Base-by-base conservation (phyloP, 352 stramenopile genomes). In the Aphanomyces stellatus region DNA sequence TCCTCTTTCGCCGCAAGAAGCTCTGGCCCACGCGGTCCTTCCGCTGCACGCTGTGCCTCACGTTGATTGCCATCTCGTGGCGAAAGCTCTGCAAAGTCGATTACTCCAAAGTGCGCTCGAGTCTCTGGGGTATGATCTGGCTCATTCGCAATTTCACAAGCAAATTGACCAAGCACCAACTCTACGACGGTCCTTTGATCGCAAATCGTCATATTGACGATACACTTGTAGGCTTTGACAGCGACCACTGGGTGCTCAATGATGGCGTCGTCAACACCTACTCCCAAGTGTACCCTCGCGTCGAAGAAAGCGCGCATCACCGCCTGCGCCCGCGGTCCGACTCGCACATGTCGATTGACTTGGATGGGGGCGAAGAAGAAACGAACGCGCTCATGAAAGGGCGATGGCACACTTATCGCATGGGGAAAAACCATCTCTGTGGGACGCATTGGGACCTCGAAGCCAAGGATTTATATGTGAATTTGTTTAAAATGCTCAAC, bases 81-180 rank as follows among this genome's bases (percentile, higher is more conserved):
- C 7, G 66, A 3, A 76, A 73, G n/a, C 34, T 86, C 11, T 75
- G 73, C 43, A 69, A 77, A 19, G 66, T 91, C 1, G 81, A 91
- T 59, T 74, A 85, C 31, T 82, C 82, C 51, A 88, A 84, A 60
- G 74, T 88, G 35, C 80, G 81, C 28, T 81, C 73, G 22, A 74
- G 60, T 24, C 30, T 92, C 62, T 83, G 78, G 41, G 72, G 76
- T 2, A 73, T 90, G 46, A 85, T 80, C 66, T 89, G 77, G 80
- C 72, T 92, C 53, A 90, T 91, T 68, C 76, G 71, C 17, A 74
- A 72, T 51, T 75, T 74, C 15, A 79, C 81, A 7, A 73, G 74
- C 22, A 78, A 71, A 19, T 69, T 91, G 8, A 74, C 80, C 1
- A 72, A 78, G 70, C 78, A 42, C 60, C 34, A 49, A 4, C 34